phyloP scores from a whole-genome alignment of 345 rosid genomes.

The Hibiscus trionum region DNA sequence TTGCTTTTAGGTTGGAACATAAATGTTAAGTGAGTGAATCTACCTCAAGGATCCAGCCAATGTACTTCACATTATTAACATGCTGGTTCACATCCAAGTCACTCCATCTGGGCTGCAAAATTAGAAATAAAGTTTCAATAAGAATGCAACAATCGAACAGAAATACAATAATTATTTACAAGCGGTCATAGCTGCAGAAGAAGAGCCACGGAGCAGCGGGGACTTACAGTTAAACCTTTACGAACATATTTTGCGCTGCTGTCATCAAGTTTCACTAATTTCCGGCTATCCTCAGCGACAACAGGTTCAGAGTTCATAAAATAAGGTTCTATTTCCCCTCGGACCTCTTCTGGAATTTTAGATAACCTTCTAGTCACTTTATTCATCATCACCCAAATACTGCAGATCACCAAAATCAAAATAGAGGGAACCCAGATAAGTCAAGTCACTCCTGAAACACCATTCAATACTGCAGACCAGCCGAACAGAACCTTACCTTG shows the following conservation, averaged over 20 bases:
- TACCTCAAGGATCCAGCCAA: conserved; percentile 98
- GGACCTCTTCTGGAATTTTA: conserved; percentile 87
- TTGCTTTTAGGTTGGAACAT: neutral
- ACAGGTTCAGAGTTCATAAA: conserved; percentile 65
- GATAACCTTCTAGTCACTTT: conserved; percentile 86
- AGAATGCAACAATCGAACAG: neutral
- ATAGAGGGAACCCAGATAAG: conserved; percentile 1
- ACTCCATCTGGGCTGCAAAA: conserved; percentile 85
- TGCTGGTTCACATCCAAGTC: conserved; percentile 98
- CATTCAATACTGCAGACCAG: neutral
- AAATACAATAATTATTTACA: neutral
- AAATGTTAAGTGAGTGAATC: neutral
- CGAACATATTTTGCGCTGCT: conserved; percentile 55
- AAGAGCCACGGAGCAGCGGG: neutral
- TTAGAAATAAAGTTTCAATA: neutral
- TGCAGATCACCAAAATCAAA: conserved; percentile 28
- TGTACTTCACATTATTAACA: conserved; percentile 96
- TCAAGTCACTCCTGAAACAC: conserved; percentile 7
- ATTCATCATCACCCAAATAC: conserved; percentile 99
- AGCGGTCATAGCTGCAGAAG: neutral
- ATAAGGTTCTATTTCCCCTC: conserved; percentile 74
- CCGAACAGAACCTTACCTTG: conserved; percentile 44
- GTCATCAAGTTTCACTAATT: conserved; percentile 79
- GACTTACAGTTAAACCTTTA: conserved; percentile 79
- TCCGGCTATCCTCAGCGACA: conserved; percentile 78